Percentiles rank a stretch among this genome's conserved stretches.
phyloP scores from a whole-genome alignment of 2,329 filamentous ascomycete species.

The Nemania serpens region DNA sequence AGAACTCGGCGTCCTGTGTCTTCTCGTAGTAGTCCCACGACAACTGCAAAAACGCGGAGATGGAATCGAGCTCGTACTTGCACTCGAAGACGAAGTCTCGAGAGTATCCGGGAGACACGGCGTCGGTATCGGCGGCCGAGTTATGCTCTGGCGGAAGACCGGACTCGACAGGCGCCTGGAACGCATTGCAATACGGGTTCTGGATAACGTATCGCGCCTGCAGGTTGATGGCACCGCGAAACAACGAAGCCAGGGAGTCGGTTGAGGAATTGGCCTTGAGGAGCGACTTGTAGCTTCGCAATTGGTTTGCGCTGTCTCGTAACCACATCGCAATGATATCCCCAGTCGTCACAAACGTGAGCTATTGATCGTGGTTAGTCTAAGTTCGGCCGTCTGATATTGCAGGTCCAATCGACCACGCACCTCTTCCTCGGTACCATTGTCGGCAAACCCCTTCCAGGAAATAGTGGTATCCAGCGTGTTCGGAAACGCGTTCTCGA shows the following conservation, averaged over 20 bases:
- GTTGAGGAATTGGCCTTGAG: conserved; percentile 57
- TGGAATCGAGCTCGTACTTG: conserved; percentile 83
- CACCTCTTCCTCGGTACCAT: conserved; percentile 65
- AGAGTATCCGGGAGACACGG: conserved; percentile 66
- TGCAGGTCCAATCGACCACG: conserved; percentile 52
- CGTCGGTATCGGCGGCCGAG: conserved; percentile 63
- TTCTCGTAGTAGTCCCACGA: conserved; percentile 72
- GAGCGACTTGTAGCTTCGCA: conserved; percentile 73
- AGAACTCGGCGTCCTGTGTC: conserved; percentile 69
- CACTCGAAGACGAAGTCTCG: conserved; percentile 75
- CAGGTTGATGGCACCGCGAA: conserved; percentile 76
- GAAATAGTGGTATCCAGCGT: conserved; percentile 74
- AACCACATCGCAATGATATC: conserved; percentile 95
- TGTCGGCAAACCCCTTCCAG: conserved; percentile 66
- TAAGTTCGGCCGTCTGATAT: conserved; percentile 45
- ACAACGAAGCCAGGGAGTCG: conserved; percentile 68
- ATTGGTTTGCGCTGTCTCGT: conserved; percentile 81
- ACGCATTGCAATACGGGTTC: conserved; percentile 89
- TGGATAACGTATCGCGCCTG: conserved; percentile 72
- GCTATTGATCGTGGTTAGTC: conserved; percentile 50
- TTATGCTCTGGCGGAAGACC: conserved; percentile 63
- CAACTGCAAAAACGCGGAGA: conserved; percentile 75
- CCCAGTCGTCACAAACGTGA: conserved; percentile 82
- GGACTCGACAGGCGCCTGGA: conserved; percentile 83
- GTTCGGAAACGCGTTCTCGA: conserved; percentile 75